These are phyloP conservation scores for Gentiana macrophylla DNA, from an alignment of 257 asterid genomes.

Conservation along the genomic window DNA sequence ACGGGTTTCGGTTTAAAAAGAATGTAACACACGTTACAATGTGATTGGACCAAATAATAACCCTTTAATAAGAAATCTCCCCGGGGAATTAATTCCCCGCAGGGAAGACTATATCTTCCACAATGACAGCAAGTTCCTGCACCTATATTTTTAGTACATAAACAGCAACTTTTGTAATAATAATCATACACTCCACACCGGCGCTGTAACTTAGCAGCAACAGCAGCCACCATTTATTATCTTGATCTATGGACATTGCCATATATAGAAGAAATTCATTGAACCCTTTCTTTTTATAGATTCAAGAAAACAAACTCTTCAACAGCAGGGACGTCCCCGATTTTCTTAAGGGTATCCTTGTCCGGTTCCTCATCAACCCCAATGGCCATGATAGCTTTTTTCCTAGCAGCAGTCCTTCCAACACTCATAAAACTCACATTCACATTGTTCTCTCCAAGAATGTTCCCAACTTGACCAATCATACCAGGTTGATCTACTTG, in stretches of 20 bases:
- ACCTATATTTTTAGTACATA: no score
- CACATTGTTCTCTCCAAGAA: conserved; percentile 74
- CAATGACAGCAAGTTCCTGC: no score
- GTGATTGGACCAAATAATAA: no score
- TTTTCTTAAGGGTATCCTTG: conserved; percentile 66
- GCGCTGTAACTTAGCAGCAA: no score
- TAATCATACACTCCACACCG: background rate
- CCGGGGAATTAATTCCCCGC: no score
- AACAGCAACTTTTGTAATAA: background rate
- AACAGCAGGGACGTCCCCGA: conserved; percentile 69
- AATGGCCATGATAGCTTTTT: conserved; percentile 88
- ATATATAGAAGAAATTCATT: no score
- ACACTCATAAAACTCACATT: conserved; percentile 98
- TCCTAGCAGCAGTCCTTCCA: conserved; percentile 71
- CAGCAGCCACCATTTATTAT: background rate
- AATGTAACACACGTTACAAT: no score
- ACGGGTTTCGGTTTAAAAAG: no score
- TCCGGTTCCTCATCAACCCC: conserved; percentile 93
- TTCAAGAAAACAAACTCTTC: conserved; percentile 87
- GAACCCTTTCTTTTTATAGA: conserved; percentile 20
- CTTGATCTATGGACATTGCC: background rate
- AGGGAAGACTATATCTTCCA: no score
- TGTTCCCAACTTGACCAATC: conserved; percentile 82
- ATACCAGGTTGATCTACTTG: conserved; percentile 98
- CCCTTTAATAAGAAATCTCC: no score